Base-by-base conservation (phyloP, 257 asterid genomes). In the Solanum phureja region DNA sequence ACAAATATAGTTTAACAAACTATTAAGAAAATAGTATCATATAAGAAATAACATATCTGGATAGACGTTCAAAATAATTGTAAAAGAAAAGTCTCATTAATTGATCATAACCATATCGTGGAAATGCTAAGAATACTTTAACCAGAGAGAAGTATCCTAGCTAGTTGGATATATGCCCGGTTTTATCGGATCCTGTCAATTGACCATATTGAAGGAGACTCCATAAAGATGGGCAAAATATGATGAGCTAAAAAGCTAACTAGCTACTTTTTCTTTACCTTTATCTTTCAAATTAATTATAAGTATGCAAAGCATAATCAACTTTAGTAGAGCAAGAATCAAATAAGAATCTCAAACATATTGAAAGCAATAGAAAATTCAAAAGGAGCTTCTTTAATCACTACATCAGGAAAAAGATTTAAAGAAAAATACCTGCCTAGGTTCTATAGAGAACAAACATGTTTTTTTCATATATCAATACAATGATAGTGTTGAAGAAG, bases 401-500 rank as follows among this genome's bases (percentile, higher is more conserved):
- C 27, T 27, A 79, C 85, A 79, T 76, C 85, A 79, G 40, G 16
- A 77, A 12, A 79, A 24, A 14, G n/a, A 21, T 8, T 34, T 6
- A 12, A 37, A 84, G 21, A 84, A 83, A 83, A 23, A 68, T 27
- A 35, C 19, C 74, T 60, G 62, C 62, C 79, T 84, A 62, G 71
- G 27, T 62, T 84, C 75, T 34, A 37, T 27, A 35, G 85, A 52
- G 1, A 64, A 68, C 27, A 62, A 16, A 64, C 38, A 56, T 58
- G 21, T 56, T 10, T 24, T 58, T 75, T 24, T 79, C 89, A 93
- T 87, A 83, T 81, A 87, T 46, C 88, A 72, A 89, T 87, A 87
- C 84, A 91, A 46, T 79, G 40, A 16, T 94, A 96, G 88, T 94
- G 96, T 87, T 94, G 94, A 86, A 96, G 98, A 87, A 96, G 96